Conservation (phyloP, 148 eudicot species). For the Beta vulgaris region DNA sequence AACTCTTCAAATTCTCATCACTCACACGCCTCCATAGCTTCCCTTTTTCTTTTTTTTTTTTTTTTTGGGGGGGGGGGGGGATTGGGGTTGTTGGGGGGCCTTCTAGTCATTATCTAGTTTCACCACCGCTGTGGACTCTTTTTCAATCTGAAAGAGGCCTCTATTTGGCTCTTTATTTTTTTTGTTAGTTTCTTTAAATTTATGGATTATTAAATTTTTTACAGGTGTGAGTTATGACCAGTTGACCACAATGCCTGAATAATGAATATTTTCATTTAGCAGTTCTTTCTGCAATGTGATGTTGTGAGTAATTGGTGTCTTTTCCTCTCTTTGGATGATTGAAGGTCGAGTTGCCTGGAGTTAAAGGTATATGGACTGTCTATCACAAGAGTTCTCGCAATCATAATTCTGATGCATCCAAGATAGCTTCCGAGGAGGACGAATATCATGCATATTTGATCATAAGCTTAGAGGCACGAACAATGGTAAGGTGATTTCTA, state of each 20-base stretch:
- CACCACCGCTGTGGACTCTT: no score
- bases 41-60: not conserved
- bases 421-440: constrained; percentile 69
- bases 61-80: not conserved
- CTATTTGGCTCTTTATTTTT: no score
- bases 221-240: not conserved
- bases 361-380: constrained; percentile 97
- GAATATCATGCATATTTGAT: constrained; percentile 97
- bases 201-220: not conserved
- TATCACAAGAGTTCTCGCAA: constrained; percentile 87
- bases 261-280: not conserved
- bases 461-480: constrained; percentile 87
- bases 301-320: not conserved
- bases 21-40: not conserved
- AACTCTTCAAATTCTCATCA: not conserved
- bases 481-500: constrained; percentile 60
- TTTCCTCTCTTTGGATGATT: constrained; percentile 2
- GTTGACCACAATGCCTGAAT: no score
- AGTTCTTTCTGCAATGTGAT: not conserved
- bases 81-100: no score
- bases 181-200: not conserved
- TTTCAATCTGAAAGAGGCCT: no score
- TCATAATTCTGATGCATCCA: constrained; percentile 68
- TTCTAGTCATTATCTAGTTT: no score
- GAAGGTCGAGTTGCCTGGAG: constrained; percentile 83